Evolutionary conservation across 371 early-diverging fungal genomes (phyloP), one percentile per base, ranked within the genome.

Genomic region (Actinomortierella ambigua): DNA sequence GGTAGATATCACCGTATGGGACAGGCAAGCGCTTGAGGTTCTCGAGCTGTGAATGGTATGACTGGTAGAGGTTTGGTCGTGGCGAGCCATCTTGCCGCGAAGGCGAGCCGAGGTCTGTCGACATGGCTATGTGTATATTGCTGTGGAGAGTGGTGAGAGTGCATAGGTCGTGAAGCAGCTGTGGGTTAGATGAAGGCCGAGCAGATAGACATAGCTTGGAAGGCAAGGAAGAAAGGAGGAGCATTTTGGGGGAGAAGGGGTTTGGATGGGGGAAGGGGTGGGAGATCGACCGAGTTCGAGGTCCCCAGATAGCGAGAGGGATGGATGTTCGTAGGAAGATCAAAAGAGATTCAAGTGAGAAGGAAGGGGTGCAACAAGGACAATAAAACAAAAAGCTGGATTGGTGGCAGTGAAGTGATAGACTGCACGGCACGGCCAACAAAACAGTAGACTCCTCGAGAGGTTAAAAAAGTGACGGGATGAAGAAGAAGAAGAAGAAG

Each of bases 1-100:
- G 79, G 49, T 77, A 76, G 39, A 79, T 79, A 34, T 73, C 69
- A 26, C 64, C 59, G 27, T 77, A 71, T 20, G 79, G 79, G 23
- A 66, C 62, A 11, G 79, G 69, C 0, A 73, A 63, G 29, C 68
- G 49, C 29, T 77, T 61, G 42, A 79, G 70, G 24, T 65, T 76
- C 26, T 79, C 71, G 49, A 65, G 50, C 44, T 71, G 71, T 23
- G 71, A 65, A 24, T 71, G 66, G 27, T 65, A 65, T 51, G 71
- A 71, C 28, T 65, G 59, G 40, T 65, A 70, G 39, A 70, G 64
- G 8, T 28, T 27, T 17, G 56, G n/a, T 4, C 5, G 47, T 46
- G 20, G 27, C 4, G 40, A 28, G 20, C 20, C 39, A 9, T 53
- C 40, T 20, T 28, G 41, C 22, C 4, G 53, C 40, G n/a, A n/a